Evolutionary conservation across 352 stramenopile species (phyloP).

Genomic region (Blastocystis hominis): DNA sequence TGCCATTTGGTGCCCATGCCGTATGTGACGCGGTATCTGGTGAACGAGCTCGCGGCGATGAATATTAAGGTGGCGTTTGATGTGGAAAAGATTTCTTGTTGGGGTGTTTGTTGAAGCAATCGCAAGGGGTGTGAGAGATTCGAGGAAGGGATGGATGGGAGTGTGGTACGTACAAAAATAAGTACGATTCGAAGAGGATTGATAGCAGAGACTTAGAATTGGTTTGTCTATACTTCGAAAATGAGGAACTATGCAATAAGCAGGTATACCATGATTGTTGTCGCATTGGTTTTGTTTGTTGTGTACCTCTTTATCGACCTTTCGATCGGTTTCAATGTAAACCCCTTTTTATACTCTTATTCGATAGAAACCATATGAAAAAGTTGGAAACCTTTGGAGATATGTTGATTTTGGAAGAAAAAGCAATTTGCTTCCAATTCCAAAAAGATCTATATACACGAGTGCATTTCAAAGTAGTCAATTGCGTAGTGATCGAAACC

Average conservation of each 20-base stretch:
- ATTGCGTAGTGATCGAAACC: too few relatives aligned
- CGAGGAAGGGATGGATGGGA: too few relatives aligned
- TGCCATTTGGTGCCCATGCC: slow-evolving; percentile 81
- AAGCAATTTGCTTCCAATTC: not conserved
- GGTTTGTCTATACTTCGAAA: too few relatives aligned
- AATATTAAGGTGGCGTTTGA: slow-evolving; percentile 95
- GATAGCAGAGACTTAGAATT: not conserved
- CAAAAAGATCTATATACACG: too few relatives aligned
- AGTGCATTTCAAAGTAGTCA: too few relatives aligned
- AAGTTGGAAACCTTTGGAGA: not conserved
- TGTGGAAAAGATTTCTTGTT: slow-evolving; percentile 57
- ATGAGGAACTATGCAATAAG: too few relatives aligned
- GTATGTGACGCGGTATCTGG: slow-evolving; percentile 96
- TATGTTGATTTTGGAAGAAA: not conserved
- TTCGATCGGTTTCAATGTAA: too few relatives aligned
- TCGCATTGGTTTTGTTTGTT: not conserved
- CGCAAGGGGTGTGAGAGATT: too few relatives aligned
- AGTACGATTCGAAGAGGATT: not conserved
- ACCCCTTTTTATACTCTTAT: not conserved
- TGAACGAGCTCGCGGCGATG: slow-evolving; percentile 97
- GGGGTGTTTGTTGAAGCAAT: not conserved
- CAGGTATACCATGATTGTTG: not conserved
- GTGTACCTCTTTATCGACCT: not conserved
- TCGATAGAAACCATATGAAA: not conserved
- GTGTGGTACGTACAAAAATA: too few relatives aligned